Evolutionary conservation across 2,329 filamentous ascomycete genomes (phyloP).

Genomic region (Apiospora marii): DNA sequence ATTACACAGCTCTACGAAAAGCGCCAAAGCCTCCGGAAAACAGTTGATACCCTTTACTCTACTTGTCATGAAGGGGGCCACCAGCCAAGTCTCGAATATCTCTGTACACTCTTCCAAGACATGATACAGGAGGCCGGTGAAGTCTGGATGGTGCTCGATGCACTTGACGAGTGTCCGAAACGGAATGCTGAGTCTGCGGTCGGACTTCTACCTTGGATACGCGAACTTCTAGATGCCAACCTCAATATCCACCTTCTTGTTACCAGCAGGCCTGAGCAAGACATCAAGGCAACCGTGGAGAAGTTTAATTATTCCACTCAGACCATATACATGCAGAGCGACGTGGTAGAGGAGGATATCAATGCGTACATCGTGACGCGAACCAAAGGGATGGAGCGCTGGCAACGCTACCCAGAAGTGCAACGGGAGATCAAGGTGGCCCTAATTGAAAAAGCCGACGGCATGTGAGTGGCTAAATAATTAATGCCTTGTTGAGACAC

Average conservation of each 20-base stretch:
- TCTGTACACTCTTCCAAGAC: constrained; percentile 34
- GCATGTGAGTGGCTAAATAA: constrained; percentile 38
- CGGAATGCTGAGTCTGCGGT: constrained; percentile 20
- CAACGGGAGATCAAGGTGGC: constrained; percentile 34
- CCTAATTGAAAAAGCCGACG: constrained; percentile 36
- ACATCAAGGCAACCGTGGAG: constrained; percentile 34
- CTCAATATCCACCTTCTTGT: constrained; percentile 32
- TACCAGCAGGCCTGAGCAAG: constrained; percentile 38
- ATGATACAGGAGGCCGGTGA: constrained; percentile 36
- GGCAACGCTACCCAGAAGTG: constrained; percentile 33
- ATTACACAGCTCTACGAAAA: constrained; percentile 44
- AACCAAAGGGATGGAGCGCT: constrained; percentile 37
- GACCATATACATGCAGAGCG: constrained; percentile 34
- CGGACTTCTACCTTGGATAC: constrained; percentile 30
- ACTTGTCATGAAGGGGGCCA: constrained; percentile 34
- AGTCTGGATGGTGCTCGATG: constrained; percentile 40
- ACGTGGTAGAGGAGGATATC: constrained; percentile 38
- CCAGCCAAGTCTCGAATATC: constrained; percentile 36
- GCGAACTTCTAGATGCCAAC: constrained; percentile 18
- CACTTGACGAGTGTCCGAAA: constrained; percentile 40
- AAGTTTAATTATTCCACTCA: constrained; percentile 26
- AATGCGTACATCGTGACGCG: constrained; percentile 34
- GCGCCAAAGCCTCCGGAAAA: constrained; percentile 28
- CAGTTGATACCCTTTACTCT: constrained; percentile 39
- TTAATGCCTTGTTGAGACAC: not conserved